phyloP scores from a whole-genome alignment of 2,329 filamentous ascomycete genomes.

The Pseudogymnoascus pannorum region DNA sequence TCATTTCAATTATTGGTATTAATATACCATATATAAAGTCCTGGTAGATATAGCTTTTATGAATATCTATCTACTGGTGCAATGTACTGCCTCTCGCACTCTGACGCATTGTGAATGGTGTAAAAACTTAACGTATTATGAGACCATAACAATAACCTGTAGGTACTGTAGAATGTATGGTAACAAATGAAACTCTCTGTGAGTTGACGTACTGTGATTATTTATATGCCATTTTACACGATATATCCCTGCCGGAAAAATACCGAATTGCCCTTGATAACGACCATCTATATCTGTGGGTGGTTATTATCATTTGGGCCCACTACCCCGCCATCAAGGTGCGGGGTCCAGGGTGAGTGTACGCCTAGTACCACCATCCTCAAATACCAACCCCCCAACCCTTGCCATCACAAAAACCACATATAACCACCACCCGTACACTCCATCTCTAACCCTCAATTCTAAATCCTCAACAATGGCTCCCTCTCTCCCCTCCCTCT shows the following conservation, averaged over 20 bases:
- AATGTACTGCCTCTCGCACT: neutral
- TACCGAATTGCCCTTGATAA: too few species aligned
- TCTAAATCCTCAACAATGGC: slow-evolving; percentile 7
- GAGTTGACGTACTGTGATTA: neutral
- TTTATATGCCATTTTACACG: too few species aligned
- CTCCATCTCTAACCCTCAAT: neutral
- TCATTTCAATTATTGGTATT: neutral
- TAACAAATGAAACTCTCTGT: neutral
- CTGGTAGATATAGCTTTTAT: neutral
- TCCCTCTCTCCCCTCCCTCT: slow-evolving; percentile 18
- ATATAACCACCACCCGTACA: neutral
- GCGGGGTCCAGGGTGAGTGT: neutral
- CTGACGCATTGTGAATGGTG: too few species aligned
- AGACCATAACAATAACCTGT: neutral
- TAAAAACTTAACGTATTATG: too few species aligned
- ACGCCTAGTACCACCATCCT: neutral
- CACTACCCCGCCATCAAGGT: neutral
- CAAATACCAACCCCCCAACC: neutral
- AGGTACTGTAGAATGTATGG: neutral
- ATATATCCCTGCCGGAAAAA: too few species aligned
- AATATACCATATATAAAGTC: neutral
- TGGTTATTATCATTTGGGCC: neutral
- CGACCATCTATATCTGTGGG: too few species aligned
- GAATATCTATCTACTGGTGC: neutral
- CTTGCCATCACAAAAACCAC: neutral